A percentile compares a stretch with the other conserved stretches of the same genome.
Evolutionary conservation across 192 early-diverging fungal species (phyloP).

Genomic region (Backusella liffmaniae): DNA sequence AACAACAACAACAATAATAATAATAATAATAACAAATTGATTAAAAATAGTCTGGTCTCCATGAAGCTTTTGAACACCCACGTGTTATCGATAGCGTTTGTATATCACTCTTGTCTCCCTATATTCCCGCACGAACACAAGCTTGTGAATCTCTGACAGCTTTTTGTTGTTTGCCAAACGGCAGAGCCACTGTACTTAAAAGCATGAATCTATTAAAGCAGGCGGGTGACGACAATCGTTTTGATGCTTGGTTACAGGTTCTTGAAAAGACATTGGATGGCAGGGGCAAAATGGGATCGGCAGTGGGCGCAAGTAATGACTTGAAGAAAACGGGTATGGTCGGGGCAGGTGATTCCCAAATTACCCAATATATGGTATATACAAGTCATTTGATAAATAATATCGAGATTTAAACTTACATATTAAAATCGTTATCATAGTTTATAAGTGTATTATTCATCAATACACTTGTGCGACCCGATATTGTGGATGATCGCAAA

Average conservation of each 20-base stretch:
- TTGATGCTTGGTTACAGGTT: slow-evolving; percentile 69
- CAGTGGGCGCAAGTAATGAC: slow-evolving; percentile 72
- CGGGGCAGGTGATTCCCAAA: slow-evolving; percentile 44
- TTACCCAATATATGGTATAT: slow-evolving; percentile 69
- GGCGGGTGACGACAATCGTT: slow-evolving; percentile 6
- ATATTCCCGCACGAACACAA: slow-evolving; percentile 60
- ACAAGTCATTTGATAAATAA: slow-evolving; percentile 34
- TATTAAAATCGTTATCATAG: slow-evolving; percentile 25
- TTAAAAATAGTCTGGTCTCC: slow-evolving; percentile 58
- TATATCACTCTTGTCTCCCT: slow-evolving; percentile 72
- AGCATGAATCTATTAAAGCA: slow-evolving; percentile 69
- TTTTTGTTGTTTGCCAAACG: slow-evolving; percentile 69
- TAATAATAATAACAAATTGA: not conserved
- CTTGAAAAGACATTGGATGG: slow-evolving; percentile 71
- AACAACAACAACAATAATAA: not conserved
- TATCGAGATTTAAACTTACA: not conserved
- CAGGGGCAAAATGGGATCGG: slow-evolving; percentile 72
- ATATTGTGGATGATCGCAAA: slow-evolving; percentile 61
- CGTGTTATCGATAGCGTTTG: slow-evolving; percentile 62
- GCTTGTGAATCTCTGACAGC: slow-evolving; percentile 70
- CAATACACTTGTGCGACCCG: slow-evolving; percentile 69
- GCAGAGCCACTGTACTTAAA: slow-evolving; percentile 67
- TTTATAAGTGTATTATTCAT: slow-evolving; percentile 72
- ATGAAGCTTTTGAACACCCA: slow-evolving; percentile 65
- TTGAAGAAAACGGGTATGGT: slow-evolving; percentile 54